Evolutionary conservation across 345 rosid genomes (phyloP).

Genomic region (Bretschneidera sinensis): DNA sequence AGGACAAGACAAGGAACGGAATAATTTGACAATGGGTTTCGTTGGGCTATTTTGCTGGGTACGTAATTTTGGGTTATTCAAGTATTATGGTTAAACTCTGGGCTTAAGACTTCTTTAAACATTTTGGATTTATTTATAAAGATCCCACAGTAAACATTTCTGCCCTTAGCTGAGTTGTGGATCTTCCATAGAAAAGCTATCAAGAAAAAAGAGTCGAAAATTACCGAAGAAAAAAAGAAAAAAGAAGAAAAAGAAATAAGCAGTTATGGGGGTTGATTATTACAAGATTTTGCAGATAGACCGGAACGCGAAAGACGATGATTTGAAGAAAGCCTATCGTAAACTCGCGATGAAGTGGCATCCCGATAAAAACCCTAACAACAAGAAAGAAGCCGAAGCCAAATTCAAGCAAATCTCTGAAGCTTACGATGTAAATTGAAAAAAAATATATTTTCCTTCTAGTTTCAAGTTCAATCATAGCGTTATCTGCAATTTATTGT

Average conservation of each 20-base stretch:
- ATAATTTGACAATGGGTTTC: too few relatives aligned
- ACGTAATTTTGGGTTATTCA: too few relatives aligned
- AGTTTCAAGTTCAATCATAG: not conserved
- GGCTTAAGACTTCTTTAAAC: too few relatives aligned
- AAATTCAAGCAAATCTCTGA: conserved; percentile 94
- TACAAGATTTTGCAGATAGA: conserved; percentile 76
- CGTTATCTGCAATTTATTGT: not conserved
- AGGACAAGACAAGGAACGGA: too few relatives aligned
- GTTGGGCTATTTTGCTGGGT: too few relatives aligned
- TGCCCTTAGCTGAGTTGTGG: not conserved
- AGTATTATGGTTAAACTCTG: too few relatives aligned
- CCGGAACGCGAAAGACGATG: conserved; percentile 68
- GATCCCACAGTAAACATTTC: not conserved
- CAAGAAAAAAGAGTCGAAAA: not conserved
- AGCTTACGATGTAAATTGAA: conserved; percentile 65
- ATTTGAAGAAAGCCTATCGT: conserved; percentile 82
- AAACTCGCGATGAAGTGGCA: conserved; percentile 97
- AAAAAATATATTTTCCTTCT: not conserved
- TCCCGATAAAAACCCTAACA: conserved; percentile 85
- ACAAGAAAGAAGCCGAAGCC: conserved; percentile 81
- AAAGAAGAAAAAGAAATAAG: not conserved
- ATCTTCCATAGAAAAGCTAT: not conserved
- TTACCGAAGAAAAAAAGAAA: not conserved
- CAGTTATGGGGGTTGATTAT: conserved; percentile 67
- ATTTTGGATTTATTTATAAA: too few relatives aligned